Evolutionary conservation across 2,329 filamentous ascomycete species (phyloP), one percentile per base, ranked within the genome.

Genomic region (Microcera coccophila): DNA sequence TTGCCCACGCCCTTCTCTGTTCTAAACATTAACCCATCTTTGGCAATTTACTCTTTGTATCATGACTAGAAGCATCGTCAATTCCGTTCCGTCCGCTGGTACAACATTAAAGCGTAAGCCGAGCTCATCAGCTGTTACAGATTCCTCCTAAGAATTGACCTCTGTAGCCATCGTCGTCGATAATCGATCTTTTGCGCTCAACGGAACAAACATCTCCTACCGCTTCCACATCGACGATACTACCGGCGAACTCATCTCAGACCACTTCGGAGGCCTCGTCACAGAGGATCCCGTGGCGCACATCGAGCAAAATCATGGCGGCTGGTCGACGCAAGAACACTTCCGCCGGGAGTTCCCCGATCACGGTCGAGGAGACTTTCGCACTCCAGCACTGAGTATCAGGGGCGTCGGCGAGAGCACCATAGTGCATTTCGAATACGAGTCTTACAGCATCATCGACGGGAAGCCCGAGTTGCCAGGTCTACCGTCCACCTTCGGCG

Each of bases 311-410:
- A 56, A 57, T 12, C 52, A 55, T 5, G 50, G 70, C 15, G 81
- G 81, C 34, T 84, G 81, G 81, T 72, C 26, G 63, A 71, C 22
- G 56, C 68, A 37, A 60, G 73, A 72, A 10, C 78, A 76, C 32
- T 58, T 73, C 14, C 72, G 77, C 14, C 74, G 81, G 20, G 81
- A 84, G 55, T 83, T 82, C 41, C 81, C 81, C 2, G 81, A 85
- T 45, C 65, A 80, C 4, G 81, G 81, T 1, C 72, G 80, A 7
- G 80, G 80, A 14, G 81, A 85, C 54, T 80, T 82, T 49, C 73
- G 82, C 3, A 64, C 74, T 3, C 81, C 81, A 0, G 81, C 81
- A 0, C 70, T 84, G 11, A 74, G 77, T 28, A 79, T 85, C 51
- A 69, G 71, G 40, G 79, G 85, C 52, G 64, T 73, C 2, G 71